These are phyloP conservation scores for Entomortierella chlamydospora DNA, from an alignment of 192 early-diverging fungal species.

Conservation along the genomic window DNA sequence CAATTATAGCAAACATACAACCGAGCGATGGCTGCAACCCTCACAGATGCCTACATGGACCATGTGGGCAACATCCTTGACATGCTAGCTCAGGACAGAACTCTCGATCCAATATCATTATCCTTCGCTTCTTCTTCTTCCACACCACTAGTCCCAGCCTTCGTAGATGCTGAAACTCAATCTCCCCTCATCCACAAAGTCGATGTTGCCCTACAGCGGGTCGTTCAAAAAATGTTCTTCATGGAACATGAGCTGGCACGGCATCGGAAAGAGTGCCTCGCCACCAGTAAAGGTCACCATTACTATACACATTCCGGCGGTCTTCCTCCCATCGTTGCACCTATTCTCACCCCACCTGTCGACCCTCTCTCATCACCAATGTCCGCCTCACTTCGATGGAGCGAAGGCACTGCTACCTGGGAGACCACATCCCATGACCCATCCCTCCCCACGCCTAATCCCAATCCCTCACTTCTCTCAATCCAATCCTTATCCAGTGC, in stretches of 20 bases:
- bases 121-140: constrained; percentile 17
- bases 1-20: not conserved
- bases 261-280: constrained; percentile 15
- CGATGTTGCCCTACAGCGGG: constrained; percentile 22
- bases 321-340: constrained; percentile 13
- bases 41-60: constrained; percentile 35
- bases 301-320: not conserved
- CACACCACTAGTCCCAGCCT: constrained; percentile 5
- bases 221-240: constrained; percentile 44
- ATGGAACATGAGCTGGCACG: constrained; percentile 42
- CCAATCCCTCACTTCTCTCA: not conserved
- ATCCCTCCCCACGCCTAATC: constrained; percentile 5
- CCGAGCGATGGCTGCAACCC: not conserved
- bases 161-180: constrained; percentile 5
- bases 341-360: constrained; percentile 46
- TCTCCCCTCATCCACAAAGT: constrained; percentile 32
- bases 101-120: constrained; percentile 18
- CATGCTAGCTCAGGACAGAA: constrained; percentile 21
- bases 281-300: not conserved
- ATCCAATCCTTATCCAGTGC: not conserved
- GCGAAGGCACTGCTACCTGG: constrained; percentile 18
- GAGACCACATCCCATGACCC: constrained; percentile 19
- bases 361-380: constrained; percentile 37
- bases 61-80: constrained; percentile 45
- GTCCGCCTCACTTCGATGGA: constrained; percentile 24